phyloP scores from a whole-genome alignment of 2,329 filamentous ascomycete genomes.

The Epichloe typhina region DNA sequence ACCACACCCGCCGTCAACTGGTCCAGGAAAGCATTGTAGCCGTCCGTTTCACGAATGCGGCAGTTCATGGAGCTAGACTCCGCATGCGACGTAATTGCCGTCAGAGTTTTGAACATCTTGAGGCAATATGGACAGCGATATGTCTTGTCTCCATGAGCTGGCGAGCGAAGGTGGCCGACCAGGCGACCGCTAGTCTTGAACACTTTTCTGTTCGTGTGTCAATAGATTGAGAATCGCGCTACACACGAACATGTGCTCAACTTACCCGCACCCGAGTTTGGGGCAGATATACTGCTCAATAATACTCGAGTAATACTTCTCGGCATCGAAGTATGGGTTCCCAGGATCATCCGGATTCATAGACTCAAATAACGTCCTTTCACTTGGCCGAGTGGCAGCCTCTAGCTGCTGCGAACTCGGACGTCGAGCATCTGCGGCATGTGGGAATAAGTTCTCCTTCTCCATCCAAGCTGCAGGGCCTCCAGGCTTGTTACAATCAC shows the following conservation, averaged over 20 bases:
- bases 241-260: neutral
- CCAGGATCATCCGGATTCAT: constrained; percentile 30
- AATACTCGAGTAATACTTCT: constrained; percentile 30
- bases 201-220: constrained; percentile 21
- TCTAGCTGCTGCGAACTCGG: constrained; percentile 11
- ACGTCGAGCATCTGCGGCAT: constrained; percentile 9
- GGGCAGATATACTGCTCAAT: constrained; percentile 40
- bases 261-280: constrained; percentile 36
- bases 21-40: constrained; percentile 21
- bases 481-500: neutral
- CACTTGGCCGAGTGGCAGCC: constrained; percentile 6
- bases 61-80: constrained; percentile 31
- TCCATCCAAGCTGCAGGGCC: neutral
- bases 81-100: constrained; percentile 33
- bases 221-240: no score
- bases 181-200: constrained; percentile 23
- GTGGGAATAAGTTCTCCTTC: neutral
- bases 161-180: constrained; percentile 30
- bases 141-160: constrained; percentile 22
- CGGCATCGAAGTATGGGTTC: constrained; percentile 31
- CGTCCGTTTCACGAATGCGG: constrained; percentile 26
- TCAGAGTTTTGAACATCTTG: constrained; percentile 25
- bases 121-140: constrained; percentile 33
- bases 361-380: constrained; percentile 5
- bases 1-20: constrained; percentile 21